phyloP scores from a whole-genome alignment of 805 yeast genomes.

The Hanseniaspora hatyaiensis region DNA sequence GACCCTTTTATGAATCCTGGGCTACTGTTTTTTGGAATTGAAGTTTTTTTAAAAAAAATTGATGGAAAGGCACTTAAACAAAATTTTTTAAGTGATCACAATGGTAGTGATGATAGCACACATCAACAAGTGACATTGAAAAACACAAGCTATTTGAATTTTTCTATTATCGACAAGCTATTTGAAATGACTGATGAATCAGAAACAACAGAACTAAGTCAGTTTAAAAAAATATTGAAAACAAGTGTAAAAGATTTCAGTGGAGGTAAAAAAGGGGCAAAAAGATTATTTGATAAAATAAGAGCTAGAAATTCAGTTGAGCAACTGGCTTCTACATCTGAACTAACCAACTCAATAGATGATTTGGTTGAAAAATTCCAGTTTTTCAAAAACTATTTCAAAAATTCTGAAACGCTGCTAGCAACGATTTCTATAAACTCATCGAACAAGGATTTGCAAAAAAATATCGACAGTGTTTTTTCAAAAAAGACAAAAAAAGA shows the following conservation, averaged over 20 bases:
- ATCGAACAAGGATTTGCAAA: too few relatives aligned
- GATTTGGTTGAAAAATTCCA: conserved; percentile 19
- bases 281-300: neutral
- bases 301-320: conserved; percentile 30
- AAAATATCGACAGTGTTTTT: neutral
- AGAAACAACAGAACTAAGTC: conserved; percentile 35
- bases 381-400: conserved; percentile 1
- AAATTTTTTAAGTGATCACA: too few relatives aligned
- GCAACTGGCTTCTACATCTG: conserved; percentile 29
- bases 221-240: conserved; percentile 56
- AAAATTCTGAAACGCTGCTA: conserved; percentile 11
- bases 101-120: too few relatives aligned
- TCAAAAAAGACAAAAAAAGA: neutral
- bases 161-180: conserved; percentile 41
- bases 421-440: conserved; percentile 1
- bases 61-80: conserved; percentile 33
- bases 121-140: too few relatives aligned
- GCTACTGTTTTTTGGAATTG: conserved; percentile 49
- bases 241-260: conserved; percentile 59
- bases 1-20: conserved; percentile 73
- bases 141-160: conserved; percentile 33
- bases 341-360: conserved; percentile 33
- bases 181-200: conserved; percentile 38
- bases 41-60: conserved; percentile 62
- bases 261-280: neutral